Base-by-base conservation (phyloP, 768 basidiomycete species). In the Lactarius tabidus region DNA sequence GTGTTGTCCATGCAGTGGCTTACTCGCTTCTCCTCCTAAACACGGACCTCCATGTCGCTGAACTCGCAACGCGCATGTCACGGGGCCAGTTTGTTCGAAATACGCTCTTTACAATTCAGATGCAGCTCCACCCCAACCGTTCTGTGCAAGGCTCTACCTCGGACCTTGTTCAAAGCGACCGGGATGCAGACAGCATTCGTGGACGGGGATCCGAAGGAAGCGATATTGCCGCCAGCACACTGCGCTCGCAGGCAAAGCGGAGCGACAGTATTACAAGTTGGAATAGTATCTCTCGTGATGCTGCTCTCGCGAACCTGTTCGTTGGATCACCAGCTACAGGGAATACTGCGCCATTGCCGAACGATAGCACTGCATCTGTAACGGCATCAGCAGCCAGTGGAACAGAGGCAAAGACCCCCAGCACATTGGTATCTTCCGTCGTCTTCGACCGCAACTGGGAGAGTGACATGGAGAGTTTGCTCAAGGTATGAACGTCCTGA, bases 21-120 rank as follows among this genome's bases (percentile, higher is more conserved):
- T 98, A 96, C 71, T 97, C 95, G 2, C 82, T 99, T 43, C 79
- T 99, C 0, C 82, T 98, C 36, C 84, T 98, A 59, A 99, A 99
- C 78, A 99, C 97, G 31, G 97, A 99, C 75, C 83, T 99, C 38
- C 96, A 99, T 75, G 89, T 99, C 58, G 97, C 95, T 36, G 95
- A 98, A 41, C 81, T 97, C 31, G 75, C 85, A 20, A 85, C 83
- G 3, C 88, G 92, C 66, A 99, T 98, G 97, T 95, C 96, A 1
- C 85, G 91, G 23, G 82, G 71, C 59, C 95, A 98, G 72, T 99
- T 98, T 75, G 87, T 98, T 8, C 85, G 88, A 57, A 98, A 98
- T 74, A 98, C 95, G 1, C 82, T 98, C 74, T 78, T 84, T 4
- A 89, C 93, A 1, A 90, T 99, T 62, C 91, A 90, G 71, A 85